phyloP scores from a whole-genome alignment of 257 asterid species.

The Solanum ossicruentum region DNA sequence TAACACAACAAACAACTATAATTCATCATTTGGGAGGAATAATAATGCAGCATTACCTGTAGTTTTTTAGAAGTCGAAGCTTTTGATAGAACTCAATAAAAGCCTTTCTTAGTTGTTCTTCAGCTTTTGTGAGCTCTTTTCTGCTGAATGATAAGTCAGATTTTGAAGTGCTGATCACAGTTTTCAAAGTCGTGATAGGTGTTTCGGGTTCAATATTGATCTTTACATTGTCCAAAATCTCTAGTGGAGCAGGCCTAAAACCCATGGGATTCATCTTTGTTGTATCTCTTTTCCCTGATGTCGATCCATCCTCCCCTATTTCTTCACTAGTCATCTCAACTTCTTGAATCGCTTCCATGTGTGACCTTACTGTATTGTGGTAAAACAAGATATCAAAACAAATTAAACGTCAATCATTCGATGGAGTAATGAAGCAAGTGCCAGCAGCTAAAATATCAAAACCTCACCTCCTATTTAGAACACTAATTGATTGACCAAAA shows the following conservation, averaged over 20 bases:
- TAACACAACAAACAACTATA: not conserved
- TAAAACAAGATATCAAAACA: not conserved
- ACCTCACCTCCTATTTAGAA: not conserved
- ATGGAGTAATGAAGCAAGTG: not conserved
- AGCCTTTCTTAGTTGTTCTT: constrained; percentile 43
- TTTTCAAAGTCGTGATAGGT: constrained; percentile 55
- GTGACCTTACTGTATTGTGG: constrained; percentile 12
- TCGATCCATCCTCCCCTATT: not conserved
- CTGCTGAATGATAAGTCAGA: constrained; percentile 42
- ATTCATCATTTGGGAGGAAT: not conserved
- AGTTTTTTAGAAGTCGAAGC: constrained; percentile 61
- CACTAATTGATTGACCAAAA: not conserved
- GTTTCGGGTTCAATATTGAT: constrained; percentile 58
- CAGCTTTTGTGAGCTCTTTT: constrained; percentile 53
- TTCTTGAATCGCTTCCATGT: constrained; percentile 50
- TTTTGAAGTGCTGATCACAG: constrained; percentile 20
- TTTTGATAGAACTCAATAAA: constrained; percentile 51
- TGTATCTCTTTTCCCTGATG: not conserved
- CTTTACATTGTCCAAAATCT: constrained; percentile 52
- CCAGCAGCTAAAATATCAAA: not conserved
- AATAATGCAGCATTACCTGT: constrained; percentile 16
- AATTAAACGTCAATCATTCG: not conserved
- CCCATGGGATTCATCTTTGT: not conserved
- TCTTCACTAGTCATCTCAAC: constrained; percentile 42
- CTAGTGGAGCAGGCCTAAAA: constrained; percentile 32